Percentiles rank a stretch among this genome's conserved stretches.
Conservation (phyloP, 805 yeast genomes). For the Metschnikowia aberdeeniae region DNA sequence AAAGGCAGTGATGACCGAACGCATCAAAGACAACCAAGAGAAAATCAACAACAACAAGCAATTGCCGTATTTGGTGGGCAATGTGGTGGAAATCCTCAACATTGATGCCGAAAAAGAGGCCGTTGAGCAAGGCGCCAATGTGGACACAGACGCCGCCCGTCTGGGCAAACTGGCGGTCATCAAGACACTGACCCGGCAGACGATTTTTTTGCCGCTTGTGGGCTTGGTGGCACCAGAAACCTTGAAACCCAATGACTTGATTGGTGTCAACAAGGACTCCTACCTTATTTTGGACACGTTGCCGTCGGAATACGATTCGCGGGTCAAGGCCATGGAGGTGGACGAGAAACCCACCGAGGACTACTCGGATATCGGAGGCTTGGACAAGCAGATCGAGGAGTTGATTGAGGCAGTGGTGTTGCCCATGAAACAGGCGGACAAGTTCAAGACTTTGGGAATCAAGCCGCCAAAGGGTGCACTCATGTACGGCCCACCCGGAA, state of each 20-base stretch:
- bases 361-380: slow-evolving; percentile 95
- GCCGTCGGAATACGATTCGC: slow-evolving; percentile 95
- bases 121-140: slow-evolving; percentile 88
- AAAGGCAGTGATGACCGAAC: slow-evolving; percentile 85
- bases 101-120: slow-evolving; percentile 82
- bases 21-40: slow-evolving; percentile 93
- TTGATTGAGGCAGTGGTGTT: slow-evolving; percentile 22
- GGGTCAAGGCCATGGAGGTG: slow-evolving; percentile 99
- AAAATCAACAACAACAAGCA: slow-evolving; percentile 94
- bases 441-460: slow-evolving; percentile 19
- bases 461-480: slow-evolving; percentile 22
- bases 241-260: slow-evolving; percentile 95
- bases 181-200: slow-evolving; percentile 95
- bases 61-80: slow-evolving; percentile 93
- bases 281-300: slow-evolving; percentile 88
- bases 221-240: slow-evolving; percentile 90
- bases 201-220: slow-evolving; percentile 91
- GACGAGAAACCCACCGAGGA: slow-evolving; percentile 98
- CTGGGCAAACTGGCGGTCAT: slow-evolving; percentile 97
- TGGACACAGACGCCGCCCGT: slow-evolving; percentile 86
- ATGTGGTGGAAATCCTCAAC: slow-evolving; percentile 90
- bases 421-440: slow-evolving; percentile 22
- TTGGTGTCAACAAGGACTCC: slow-evolving; percentile 97
- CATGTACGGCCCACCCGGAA: slow-evolving; percentile 23
- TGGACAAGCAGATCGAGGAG: slow-evolving; percentile 46